Evolutionary conservation across 139 green algal genomes (phyloP), one percentile per base, ranked within the genome.

Genomic region (Trebouxia sp.): DNA sequence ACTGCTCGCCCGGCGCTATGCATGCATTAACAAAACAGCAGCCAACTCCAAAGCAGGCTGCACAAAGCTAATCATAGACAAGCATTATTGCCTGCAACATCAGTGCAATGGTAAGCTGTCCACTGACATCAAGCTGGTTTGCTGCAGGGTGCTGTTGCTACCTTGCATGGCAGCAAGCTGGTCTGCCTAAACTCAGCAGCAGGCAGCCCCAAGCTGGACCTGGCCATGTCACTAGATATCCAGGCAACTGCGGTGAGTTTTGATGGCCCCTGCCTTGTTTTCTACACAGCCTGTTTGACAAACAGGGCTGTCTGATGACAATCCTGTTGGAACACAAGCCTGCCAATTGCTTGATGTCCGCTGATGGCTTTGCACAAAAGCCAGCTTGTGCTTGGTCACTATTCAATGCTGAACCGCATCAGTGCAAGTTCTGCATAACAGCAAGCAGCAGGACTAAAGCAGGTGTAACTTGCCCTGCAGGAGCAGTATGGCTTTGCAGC

Each of bases 181-280:
- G 87, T 93, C 24, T 87, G 82, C 76, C 51, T 96, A 6, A 89
- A 85, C 55, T 82, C 83, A 12, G 80, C 83, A 17, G 75, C 89
- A 3, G 92, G 90, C 78, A 92, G 88, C 39, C 67, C 85, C 76
- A 94, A 93, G 80, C 84, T 95, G 43, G 92, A 96, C 76, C 15
- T 87, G 12, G 86, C 86, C 11, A 62, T 66, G 38, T 90, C 79
- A 8, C 85, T 96, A 30, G 88, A 96, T 82, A 85, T 94, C 45
- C n/a, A 84, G 26, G 83, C 55, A 20, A 41, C 85, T 38, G 78
- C 28, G 32, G 74, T 79, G 42, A 39, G 67, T 22, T 58, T 17
- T 22, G 20, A 58, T 5, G 22, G 50, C 26, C 20, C 50, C 50
- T 58, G 50, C 50, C n/a, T n/a, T n/a, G n/a, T n/a, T n/a, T n/a